Conservation (phyloP, 2,329 filamentous ascomycete genomes). For the Cladosporium sp. region DNA sequence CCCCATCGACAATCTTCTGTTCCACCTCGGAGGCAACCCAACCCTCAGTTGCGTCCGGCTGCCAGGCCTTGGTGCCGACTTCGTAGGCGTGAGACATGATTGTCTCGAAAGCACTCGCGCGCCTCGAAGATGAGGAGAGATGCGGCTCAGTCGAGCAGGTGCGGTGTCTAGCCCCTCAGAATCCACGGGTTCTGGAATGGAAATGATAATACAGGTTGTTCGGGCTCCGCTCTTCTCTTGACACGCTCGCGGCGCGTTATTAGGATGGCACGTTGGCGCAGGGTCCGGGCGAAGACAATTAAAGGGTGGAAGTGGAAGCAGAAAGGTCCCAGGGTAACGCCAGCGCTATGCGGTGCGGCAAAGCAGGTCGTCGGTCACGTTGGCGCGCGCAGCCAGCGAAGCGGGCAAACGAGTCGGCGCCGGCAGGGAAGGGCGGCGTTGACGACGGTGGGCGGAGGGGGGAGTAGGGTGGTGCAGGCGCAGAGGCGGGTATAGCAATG, state of each 20-base stretch:
- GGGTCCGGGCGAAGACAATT: background rate
- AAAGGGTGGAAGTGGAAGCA: constrained; percentile 3
- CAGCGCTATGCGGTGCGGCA: constrained; percentile 9
- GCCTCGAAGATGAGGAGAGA: background rate
- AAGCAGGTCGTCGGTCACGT: constrained; percentile 8
- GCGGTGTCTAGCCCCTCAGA: background rate
- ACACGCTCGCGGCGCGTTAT: background rate
- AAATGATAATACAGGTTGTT: constrained; percentile 2
- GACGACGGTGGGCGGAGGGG: background rate
- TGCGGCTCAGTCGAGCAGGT: background rate
- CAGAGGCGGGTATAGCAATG: constrained; percentile 11
- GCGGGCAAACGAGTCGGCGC: constrained; percentile 2
- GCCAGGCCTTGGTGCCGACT: constrained; percentile 95
- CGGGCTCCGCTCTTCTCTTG: background rate
- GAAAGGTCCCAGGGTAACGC: constrained; percentile 4
- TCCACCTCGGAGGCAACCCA: constrained; percentile 95
- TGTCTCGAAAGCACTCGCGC: constrained; percentile 1
- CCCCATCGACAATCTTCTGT: constrained; percentile 74
- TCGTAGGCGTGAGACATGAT: constrained; percentile 90
- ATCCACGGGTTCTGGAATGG: constrained; percentile 1
- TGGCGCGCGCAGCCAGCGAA: constrained; percentile 6
- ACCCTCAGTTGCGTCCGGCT: constrained; percentile 90
- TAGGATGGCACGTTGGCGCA: background rate
- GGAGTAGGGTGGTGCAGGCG: constrained; percentile 3
- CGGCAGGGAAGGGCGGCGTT: constrained; percentile 2